A percentile compares a stretch with the other conserved stretches of the same genome.
Conservation (phyloP, 805 yeast species). For the Candida ulmi region DNA sequence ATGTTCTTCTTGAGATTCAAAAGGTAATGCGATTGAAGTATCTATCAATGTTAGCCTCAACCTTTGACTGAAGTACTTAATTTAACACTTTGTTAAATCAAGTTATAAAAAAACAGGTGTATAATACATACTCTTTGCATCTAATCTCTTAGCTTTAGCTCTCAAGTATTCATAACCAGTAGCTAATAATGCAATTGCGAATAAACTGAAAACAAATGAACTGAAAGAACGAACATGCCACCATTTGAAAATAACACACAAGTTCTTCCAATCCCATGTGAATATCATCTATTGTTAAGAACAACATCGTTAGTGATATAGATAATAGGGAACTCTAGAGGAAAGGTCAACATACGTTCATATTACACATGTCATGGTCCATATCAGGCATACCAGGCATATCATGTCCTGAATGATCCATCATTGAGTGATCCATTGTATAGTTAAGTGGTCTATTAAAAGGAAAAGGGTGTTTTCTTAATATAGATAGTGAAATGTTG, state of each 20-base stretch:
- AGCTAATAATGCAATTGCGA: slow-evolving; percentile 42
- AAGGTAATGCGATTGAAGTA: slow-evolving; percentile 4
- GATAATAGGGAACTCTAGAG: no score
- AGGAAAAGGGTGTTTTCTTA: background rate
- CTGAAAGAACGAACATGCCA: slow-evolving; percentile 62
- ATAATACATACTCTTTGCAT: slow-evolving; percentile 16
- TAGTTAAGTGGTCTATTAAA: background rate
- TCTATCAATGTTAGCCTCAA: background rate
- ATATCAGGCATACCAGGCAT: slow-evolving; percentile 22
- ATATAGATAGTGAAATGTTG: background rate
- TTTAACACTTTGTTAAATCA: no score
- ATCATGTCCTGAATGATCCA: slow-evolving; percentile 18
- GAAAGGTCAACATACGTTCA: slow-evolving; percentile 44
- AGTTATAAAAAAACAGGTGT: background rate
- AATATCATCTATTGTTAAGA: slow-evolving; percentile 54
- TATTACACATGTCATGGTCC: slow-evolving; percentile 39
- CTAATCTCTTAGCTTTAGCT: slow-evolving; percentile 12
- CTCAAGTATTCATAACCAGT: slow-evolving; percentile 61
- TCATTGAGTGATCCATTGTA: slow-evolving; percentile 9
- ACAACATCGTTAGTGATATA: no score
- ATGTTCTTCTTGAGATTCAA: slow-evolving; percentile 4
- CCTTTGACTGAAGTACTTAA: no score
- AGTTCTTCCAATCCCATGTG: slow-evolving; percentile 70
- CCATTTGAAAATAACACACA: slow-evolving; percentile 71
- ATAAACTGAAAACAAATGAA: slow-evolving; percentile 48